Conservation (phyloP, 1,284 basidiomycete genomes). For the Microbotryum saponariae region DNA sequence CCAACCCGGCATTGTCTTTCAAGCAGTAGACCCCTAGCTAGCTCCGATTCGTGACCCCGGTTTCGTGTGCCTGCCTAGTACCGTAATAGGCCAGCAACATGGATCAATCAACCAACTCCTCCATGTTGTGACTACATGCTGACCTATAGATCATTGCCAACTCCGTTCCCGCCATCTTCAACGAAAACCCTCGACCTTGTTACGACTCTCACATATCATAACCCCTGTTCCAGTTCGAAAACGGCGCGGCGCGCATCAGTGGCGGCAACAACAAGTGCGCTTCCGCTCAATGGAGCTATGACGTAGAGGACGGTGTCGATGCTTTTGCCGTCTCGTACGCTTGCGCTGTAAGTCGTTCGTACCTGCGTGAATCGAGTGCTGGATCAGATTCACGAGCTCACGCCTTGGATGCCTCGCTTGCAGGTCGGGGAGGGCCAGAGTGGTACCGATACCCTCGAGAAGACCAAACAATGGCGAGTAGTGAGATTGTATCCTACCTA, state of each 20-base stretch:
- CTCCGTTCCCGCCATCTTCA: background rate
- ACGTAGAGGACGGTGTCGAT: constrained; percentile 28
- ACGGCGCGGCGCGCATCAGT: constrained; percentile 24
- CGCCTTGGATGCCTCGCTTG: no score
- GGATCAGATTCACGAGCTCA: no score
- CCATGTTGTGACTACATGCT: background rate
- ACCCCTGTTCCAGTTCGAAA: constrained; percentile 1
- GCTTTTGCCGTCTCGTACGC: constrained; percentile 28
- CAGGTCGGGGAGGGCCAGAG: constrained; percentile 12
- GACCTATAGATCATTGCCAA: background rate
- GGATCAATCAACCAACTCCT: background rate
- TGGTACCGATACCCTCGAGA: constrained; percentile 23
- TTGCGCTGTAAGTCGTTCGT: constrained; percentile 12
- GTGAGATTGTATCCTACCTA: background rate
- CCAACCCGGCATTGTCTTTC: no score
- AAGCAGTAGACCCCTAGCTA: no score
- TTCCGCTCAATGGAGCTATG: constrained; percentile 22
- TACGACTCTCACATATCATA: background rate
- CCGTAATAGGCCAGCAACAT: no score
- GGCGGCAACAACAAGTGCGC: constrained; percentile 33
- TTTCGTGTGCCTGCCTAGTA: no score
- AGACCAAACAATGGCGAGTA: constrained; percentile 31
- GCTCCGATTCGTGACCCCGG: no score
- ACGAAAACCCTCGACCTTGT: background rate
- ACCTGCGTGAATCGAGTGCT: no score